A percentile compares a stretch with the other conserved stretches of the same genome.
phyloP scores from a whole-genome alignment of 2,329 filamentous ascomycete genomes.

The Epichloe brachyelytri region DNA sequence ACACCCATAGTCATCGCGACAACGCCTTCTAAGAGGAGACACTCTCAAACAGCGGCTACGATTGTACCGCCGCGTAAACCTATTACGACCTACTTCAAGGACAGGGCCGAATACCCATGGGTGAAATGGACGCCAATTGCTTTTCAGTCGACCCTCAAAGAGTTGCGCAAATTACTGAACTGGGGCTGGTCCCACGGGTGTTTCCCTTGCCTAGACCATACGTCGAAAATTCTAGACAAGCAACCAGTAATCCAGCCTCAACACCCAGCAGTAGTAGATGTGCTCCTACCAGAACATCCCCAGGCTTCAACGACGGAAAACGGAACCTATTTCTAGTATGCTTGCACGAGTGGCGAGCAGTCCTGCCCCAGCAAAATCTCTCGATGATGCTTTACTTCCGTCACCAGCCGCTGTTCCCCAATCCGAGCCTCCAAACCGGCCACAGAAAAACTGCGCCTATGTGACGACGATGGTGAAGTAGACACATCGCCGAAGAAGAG shows the following conservation, averaged over 20 bases:
- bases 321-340: constrained; percentile 37
- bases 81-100: constrained; percentile 42
- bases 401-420: constrained; percentile 5
- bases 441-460: constrained; percentile 46
- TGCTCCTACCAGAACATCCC: constrained; percentile 19
- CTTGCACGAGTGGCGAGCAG: constrained; percentile 18
- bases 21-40: constrained; percentile 29
- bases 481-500: constrained; percentile 30
- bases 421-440: constrained; percentile 21
- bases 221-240: constrained; percentile 24
- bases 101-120: constrained; percentile 39
- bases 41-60: constrained; percentile 21
- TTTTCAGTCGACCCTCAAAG: constrained; percentile 39
- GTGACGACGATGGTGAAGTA: constrained; percentile 27
- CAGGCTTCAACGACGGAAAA: constrained; percentile 34
- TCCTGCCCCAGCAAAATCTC: constrained; percentile 9
- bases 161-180: constrained; percentile 34
- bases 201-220: constrained; percentile 48
- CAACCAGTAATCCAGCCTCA: constrained; percentile 4
- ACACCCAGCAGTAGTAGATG: constrained; percentile 8
- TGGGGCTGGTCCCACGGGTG: constrained; percentile 40
- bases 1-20: constrained; percentile 35
- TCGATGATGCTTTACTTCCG: constrained; percentile 5
- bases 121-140: constrained; percentile 51
- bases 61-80: constrained; percentile 29